Conservation (phyloP, 257 asterid genomes). For the Buddleja alternifolia region DNA sequence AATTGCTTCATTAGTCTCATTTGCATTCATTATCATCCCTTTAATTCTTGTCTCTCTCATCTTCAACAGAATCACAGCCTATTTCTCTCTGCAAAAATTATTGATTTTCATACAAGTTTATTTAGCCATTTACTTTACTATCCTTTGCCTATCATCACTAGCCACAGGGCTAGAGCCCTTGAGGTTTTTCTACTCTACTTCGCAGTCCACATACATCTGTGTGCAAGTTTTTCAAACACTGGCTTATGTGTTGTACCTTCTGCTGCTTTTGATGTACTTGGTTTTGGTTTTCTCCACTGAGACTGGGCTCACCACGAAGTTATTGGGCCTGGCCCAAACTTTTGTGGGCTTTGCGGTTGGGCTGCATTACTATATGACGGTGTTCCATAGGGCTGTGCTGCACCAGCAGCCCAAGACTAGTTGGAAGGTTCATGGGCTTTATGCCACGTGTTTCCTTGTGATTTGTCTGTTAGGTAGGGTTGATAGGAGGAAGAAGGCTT, state of each 20-base stretch:
- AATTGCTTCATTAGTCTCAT: slow-evolving; percentile 62
- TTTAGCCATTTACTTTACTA: slow-evolving; percentile 80
- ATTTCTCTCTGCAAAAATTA: slow-evolving; percentile 79
- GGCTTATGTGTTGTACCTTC: slow-evolving; percentile 74
- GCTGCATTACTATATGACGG: slow-evolving; percentile 84
- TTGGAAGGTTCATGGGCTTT: slow-evolving; percentile 77
- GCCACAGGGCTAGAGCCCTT: slow-evolving; percentile 86
- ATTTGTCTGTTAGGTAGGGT: slow-evolving; percentile 64
- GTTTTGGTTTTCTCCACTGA: slow-evolving; percentile 77
- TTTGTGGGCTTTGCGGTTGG: slow-evolving; percentile 94
- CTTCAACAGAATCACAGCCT: slow-evolving; percentile 72
- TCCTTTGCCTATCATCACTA: slow-evolving; percentile 67
- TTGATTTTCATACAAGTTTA: slow-evolving; percentile 84
- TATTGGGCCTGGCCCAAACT: slow-evolving; percentile 76
- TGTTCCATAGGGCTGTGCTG: slow-evolving; percentile 80
- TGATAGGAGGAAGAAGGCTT: slow-evolving; percentile 83
- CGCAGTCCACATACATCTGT: slow-evolving; percentile 83
- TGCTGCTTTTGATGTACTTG: slow-evolving; percentile 84
- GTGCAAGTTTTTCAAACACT: slow-evolving; percentile 78
- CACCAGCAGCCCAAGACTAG: slow-evolving; percentile 83
- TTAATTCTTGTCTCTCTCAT: slow-evolving; percentile 74
- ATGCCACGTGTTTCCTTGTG: slow-evolving; percentile 80
- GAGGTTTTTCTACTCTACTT: slow-evolving; percentile 77
- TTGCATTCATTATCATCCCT: slow-evolving; percentile 76
- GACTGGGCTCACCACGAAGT: slow-evolving; percentile 55